Evolutionary conservation across 306 rosid genomes (phyloP).

Genomic region (Vigna radiata): DNA sequence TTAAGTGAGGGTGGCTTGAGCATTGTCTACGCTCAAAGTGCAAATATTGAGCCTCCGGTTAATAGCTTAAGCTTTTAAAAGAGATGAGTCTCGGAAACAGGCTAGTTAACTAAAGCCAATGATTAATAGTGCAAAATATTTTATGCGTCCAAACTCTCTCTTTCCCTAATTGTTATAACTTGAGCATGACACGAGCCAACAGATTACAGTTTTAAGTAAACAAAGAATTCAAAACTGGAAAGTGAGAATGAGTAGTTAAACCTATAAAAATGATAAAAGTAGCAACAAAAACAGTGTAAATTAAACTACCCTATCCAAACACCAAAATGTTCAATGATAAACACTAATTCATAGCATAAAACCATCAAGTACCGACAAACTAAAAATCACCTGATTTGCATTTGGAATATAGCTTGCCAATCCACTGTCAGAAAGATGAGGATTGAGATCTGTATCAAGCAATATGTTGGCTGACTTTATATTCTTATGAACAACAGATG

Average conservation of each 20-base stretch:
- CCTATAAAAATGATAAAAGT: not conserved
- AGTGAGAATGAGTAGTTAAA: constrained; percentile 15
- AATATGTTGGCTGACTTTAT: constrained; percentile 89
- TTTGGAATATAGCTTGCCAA: constrained; percentile 70
- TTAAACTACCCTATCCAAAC: constrained; percentile 5
- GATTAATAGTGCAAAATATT: not conserved
- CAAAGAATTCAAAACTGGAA: not conserved
- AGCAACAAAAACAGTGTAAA: constrained; percentile 2
- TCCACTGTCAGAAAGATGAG: constrained; percentile 93
- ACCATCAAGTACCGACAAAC: constrained; percentile 13
- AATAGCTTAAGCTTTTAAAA: not conserved
- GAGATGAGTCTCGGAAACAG: not conserved
- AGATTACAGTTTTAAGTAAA: not conserved
- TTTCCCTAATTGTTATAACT: constrained; percentile 21
- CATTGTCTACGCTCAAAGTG: not conserved
- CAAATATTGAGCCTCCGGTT: not conserved
- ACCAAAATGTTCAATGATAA: not conserved
- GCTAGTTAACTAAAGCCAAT: constrained; percentile 5
- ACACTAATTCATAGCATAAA: constrained; percentile 14
- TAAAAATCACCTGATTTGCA: constrained; percentile 68
- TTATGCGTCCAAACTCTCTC: not conserved
- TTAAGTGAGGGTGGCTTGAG: not conserved
- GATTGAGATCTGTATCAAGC: constrained; percentile 86
- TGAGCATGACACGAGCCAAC: not conserved
- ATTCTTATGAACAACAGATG: constrained; percentile 88